Conservation (phyloP, 768 basidiomycete species). For the Mycena latifolia region DNA sequence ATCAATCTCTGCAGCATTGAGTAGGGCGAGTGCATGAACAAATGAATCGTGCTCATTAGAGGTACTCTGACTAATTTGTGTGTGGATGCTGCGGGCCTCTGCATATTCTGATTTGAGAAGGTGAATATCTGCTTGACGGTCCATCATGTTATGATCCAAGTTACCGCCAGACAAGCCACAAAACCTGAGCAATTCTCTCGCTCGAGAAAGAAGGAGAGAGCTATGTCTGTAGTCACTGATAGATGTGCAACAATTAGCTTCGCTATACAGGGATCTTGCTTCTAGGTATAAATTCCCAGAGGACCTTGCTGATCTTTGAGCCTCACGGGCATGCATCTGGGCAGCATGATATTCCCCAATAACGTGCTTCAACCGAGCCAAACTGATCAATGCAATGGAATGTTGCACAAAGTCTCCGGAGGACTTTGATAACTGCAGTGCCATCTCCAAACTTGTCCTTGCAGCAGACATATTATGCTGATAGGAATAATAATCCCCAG, state of each 20-base stretch:
- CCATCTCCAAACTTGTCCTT: background rate
- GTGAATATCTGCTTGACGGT: background rate
- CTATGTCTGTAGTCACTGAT: background rate
- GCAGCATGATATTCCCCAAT: background rate
- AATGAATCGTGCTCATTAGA: background rate
- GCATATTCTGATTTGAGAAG: background rate
- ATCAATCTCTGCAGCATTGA: background rate
- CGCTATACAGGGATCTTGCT: background rate
- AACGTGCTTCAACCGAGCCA: background rate
- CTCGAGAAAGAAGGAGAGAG: background rate
- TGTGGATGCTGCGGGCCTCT: background rate
- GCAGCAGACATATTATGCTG: background rate
- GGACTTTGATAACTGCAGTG: background rate
- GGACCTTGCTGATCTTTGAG: background rate
- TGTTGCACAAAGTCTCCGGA: background rate
- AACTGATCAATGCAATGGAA: background rate
- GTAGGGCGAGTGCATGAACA: background rate
- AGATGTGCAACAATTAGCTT: background rate
- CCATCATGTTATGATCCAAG: background rate
- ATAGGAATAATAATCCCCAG: background rate
- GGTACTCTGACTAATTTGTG: background rate
- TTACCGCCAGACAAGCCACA: background rate
- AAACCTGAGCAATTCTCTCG: background rate
- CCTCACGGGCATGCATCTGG: background rate
- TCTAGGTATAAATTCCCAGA: background rate